A percentile compares a stretch with the other conserved stretches of the same genome.
Evolutionary conservation across 345 rosid species (phyloP).

Genomic region (Ceriops decandra): DNA sequence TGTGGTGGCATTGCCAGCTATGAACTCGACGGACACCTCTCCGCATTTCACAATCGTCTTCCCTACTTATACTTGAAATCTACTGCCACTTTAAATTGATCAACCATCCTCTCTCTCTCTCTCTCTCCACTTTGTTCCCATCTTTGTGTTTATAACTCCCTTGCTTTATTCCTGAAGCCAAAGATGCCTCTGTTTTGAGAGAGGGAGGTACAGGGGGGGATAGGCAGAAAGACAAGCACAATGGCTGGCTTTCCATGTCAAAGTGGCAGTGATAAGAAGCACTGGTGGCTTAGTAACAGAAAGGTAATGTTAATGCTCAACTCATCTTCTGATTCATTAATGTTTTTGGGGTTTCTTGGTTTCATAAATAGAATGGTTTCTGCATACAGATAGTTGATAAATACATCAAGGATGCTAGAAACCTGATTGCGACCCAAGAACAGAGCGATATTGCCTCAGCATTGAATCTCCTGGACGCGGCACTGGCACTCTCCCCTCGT

Average conservation of each 20-base stretch:
- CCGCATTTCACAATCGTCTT: slow-evolving; percentile 2
- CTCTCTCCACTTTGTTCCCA: slow-evolving; percentile 22
- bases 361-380: background rate
- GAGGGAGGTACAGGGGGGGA: slow-evolving; percentile 9
- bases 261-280: slow-evolving; percentile 46
- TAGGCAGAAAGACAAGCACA: slow-evolving; percentile 13
- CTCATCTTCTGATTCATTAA: background rate
- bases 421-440: slow-evolving; percentile 61
- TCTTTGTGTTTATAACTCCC: slow-evolving; percentile 14
- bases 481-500: slow-evolving; percentile 69
- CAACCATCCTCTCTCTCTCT: slow-evolving; percentile 19
- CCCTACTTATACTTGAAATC: background rate
- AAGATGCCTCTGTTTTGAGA: slow-evolving; percentile 28
- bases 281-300: slow-evolving; percentile 88
- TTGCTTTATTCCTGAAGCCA: slow-evolving; percentile 16
- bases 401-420: slow-evolving; percentile 68
- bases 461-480: slow-evolving; percentile 68
- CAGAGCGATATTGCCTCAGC: slow-evolving; percentile 58
- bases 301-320: slow-evolving; percentile 39
- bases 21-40: slow-evolving; percentile 60
- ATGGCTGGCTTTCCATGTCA: slow-evolving; percentile 45
- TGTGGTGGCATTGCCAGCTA: slow-evolving; percentile 65
- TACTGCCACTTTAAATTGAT: background rate
- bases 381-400: slow-evolving; percentile 59
- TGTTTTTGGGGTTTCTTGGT: background rate